Evolutionary conservation across 345 rosid species (phyloP).

Genomic region (Boechera divaricarpa): DNA sequence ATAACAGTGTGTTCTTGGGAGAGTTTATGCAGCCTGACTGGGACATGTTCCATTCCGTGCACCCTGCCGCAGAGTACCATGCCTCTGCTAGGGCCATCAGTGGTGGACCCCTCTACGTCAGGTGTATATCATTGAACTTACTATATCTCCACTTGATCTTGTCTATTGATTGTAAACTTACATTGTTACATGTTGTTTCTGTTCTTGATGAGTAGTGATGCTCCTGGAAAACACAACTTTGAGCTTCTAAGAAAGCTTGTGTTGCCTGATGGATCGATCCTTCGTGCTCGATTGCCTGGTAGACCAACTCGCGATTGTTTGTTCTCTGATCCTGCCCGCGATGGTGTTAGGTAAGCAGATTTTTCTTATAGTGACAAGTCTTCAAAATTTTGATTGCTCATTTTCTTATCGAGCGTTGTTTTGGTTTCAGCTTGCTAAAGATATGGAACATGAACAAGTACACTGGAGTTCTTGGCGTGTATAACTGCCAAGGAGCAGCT

Average conservation of each 20-base stretch:
- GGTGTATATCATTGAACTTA: constrained; percentile 48
- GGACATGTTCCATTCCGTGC: constrained; percentile 96
- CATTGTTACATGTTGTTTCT: constrained; percentile 8
- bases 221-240: constrained; percentile 90
- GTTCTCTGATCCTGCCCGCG: constrained; percentile 86
- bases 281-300: constrained; percentile 86
- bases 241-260: constrained; percentile 78
- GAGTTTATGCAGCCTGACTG: constrained; percentile 94
- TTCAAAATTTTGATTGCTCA: neutral
- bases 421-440: constrained; percentile 80
- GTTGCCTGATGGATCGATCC: constrained; percentile 88
- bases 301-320: constrained; percentile 90
- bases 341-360: constrained; percentile 69
- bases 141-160: neutral
- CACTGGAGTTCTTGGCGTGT: constrained; percentile 86
- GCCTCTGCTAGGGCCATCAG: constrained; percentile 95
- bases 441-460: constrained; percentile 99
- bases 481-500: constrained; percentile 99
- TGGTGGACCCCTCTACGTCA: constrained; percentile 90
- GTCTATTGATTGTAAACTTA: constrained; percentile 5
- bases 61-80: constrained; percentile 94
- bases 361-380: neutral
- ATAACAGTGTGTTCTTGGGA: constrained; percentile 87
- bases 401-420: neutral
- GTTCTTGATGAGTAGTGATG: constrained; percentile 65